phyloP scores from a whole-genome alignment of 192 early-diverging fungal species.

The Coemansia reversa region DNA sequence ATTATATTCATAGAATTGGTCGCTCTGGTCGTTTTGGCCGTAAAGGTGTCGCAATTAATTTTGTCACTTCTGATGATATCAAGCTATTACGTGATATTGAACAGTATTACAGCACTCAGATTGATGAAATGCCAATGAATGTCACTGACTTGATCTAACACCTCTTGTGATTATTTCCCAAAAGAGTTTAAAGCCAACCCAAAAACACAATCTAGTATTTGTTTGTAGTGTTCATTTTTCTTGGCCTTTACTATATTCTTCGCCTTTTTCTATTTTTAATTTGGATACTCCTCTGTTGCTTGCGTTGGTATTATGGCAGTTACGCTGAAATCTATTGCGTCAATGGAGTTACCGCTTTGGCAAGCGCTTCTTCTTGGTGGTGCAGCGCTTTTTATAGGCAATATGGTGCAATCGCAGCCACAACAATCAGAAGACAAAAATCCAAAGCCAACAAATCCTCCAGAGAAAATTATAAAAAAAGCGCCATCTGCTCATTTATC shows the following conservation, averaged over 20 bases:
- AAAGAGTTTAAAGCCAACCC: too few species aligned
- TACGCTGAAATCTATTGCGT: not conserved
- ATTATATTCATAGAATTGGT: conserved; percentile 99
- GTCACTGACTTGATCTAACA: conserved; percentile 39
- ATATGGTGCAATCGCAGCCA: not conserved
- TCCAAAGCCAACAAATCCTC: not conserved
- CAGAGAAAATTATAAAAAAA: not conserved
- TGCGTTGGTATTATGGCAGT: not conserved
- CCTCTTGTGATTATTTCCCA: not conserved
- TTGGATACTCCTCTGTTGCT: not conserved
- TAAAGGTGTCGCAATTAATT: conserved; percentile 99
- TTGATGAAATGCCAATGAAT: conserved; percentile 56
- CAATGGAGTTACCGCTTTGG: conserved; percentile 35
- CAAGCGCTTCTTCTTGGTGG: conserved; percentile 30
- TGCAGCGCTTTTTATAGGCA: conserved; percentile 13
- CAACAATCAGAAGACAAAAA: not conserved
- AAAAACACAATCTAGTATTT: too few species aligned
- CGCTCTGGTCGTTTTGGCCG: conserved; percentile 96
- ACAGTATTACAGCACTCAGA: conserved; percentile 80
- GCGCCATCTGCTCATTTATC: not conserved
- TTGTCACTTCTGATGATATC: conserved; percentile 94
- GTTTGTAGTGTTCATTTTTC: too few species aligned
- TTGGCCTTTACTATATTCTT: not conserved
- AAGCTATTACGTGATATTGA: conserved; percentile 95
- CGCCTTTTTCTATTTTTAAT: not conserved